Evolutionary conservation across 208 protist species (phyloP), one percentile per base, ranked within the genome.

Genomic region (Leishmania tarentolae): DNA sequence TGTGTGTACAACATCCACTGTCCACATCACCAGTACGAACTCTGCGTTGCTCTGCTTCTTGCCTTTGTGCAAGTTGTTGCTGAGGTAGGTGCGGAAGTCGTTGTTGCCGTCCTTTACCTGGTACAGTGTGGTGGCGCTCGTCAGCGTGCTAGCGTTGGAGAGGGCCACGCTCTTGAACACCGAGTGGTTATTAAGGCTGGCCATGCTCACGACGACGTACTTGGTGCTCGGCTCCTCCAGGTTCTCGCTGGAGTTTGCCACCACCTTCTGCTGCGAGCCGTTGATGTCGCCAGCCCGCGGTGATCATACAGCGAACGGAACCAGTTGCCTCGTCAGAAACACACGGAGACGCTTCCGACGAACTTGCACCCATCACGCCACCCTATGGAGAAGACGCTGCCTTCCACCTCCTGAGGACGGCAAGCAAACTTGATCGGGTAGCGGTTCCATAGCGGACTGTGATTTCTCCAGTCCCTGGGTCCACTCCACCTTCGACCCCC

Each of bases 351-450:
- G 71, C 79, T 86, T 76, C 92, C 90, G 80, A 95, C 93, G 76
- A 86, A 94, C 75, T 90, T 83, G 31, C 87, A 71, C 37, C 92
- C 90, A 80, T 95, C 92, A 44, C 83, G 86, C 92, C 90, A 94
- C 82, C 88, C 89, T 90, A 94, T 95, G 90, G 90, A 95, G 75
- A 94, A 95, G 52, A 85, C 71, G 40, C 90, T 89, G 74, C 93
- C 89, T 31, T 52, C 86, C 56, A 83, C 83, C 85, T 92, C 86
- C 70, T 83, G 80, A 35, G 90, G 88, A 40, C 78, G 76, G 78
- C 88, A 93, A 31, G 81, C 79, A 40, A 84, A 72, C 63, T 90
- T 88, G 75, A 93, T 86, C 28, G 92, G 86, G 79, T 94, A 91
- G 80, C 78, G 70, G 75, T 57, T 69, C 91, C 89, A 94, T 71